Base-by-base conservation (phyloP, 371 early-diverging fungal species). In the Lichtheimia corymbifera region DNA sequence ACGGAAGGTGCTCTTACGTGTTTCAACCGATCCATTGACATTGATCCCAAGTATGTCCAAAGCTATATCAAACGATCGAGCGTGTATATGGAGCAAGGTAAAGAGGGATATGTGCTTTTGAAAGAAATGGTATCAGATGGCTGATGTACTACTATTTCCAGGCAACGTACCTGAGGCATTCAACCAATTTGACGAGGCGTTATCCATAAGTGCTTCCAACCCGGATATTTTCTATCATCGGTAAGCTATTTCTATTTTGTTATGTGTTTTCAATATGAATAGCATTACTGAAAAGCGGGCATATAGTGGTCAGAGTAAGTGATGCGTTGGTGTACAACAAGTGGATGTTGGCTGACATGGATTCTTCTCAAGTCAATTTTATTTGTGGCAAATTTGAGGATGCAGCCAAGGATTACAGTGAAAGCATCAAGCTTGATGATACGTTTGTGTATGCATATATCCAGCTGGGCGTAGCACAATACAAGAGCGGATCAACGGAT, bases 391-490 rank as follows among this genome's bases (percentile, higher is more conserved):
- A 95, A 58, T 89, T 88, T 65, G 83, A 83, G 42, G 84, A 83
- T 15, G 97, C 97, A 12, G 82, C 90, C 57, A 85, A 88, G 51
- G 95, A 97, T 65, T 98, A 97, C 70, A 79, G 78, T 62, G 86
- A 90, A 59, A 89, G 90, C 44, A 82, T 96, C 43, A 84, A 86
- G 47, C 82, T 95, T 42, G 94, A 96, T 63, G 83, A 86, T 25
- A 72, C 84, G 27, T 96, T 94, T 68, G 91, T 96, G 4, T 95
- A 91, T 66, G 92, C 95, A 4, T 90, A 95, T 67, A 96, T 98
- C 67, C 98, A 98, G 77, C 79, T 94, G 43, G 97, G 91, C 53
- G 95, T 97, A 50, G 88, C 92, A 17, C 91, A 92, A 68, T 96
- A 96, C 84, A 94, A 94, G 77, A 66, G 89, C 7, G 94, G 92